Percentiles rank a stretch among this genome's conserved stretches.
These are phyloP conservation scores for Lyophyllum decastes DNA, from an alignment of 768 basidiomycete genomes.

Conservation along the genomic window DNA sequence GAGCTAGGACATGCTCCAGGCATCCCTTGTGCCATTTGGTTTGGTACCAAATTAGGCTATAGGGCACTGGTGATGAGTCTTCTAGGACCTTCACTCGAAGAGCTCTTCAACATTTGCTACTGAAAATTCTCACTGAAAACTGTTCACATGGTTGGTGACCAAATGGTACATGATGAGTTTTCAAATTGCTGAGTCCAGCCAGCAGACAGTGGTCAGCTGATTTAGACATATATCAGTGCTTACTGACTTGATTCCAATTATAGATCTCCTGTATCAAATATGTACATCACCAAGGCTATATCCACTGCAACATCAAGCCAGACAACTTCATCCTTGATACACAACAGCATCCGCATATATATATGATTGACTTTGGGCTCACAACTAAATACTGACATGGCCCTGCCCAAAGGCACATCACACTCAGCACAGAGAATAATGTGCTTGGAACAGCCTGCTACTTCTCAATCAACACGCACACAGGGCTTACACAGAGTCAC, in stretches of 20 bases:
- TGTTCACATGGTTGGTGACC: conserved; percentile 76
- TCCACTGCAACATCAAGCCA: conserved; percentile 78
- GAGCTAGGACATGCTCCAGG: conserved; percentile 71
- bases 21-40: conserved; percentile 76
- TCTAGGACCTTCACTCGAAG: conserved; percentile 66
- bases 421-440: conserved; percentile 73
- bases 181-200: too few relatives aligned
- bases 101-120: conserved; percentile 69
- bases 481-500: conserved; percentile 81
- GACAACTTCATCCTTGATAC: conserved; percentile 79
- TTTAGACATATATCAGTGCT: not conserved
- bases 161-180: conserved; percentile 63
- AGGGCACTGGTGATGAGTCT: conserved; percentile 67
- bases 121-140: conserved; percentile 41
- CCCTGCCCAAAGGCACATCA: conserved; percentile 37
- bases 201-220: too few relatives aligned
- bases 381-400: not conserved
- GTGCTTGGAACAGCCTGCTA: conserved; percentile 82
- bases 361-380: not conserved
- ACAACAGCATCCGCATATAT: not conserved
- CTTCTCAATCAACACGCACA: conserved; percentile 82
- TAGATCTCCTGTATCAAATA: not conserved
- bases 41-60: conserved; percentile 54
- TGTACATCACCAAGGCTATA: conserved; percentile 80
- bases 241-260: conserved; percentile 56